Percentiles rank a stretch among this genome's conserved stretches.
Conservation (phyloP, 805 yeast species). For the Vanderwaltozyma tropicalis region DNA sequence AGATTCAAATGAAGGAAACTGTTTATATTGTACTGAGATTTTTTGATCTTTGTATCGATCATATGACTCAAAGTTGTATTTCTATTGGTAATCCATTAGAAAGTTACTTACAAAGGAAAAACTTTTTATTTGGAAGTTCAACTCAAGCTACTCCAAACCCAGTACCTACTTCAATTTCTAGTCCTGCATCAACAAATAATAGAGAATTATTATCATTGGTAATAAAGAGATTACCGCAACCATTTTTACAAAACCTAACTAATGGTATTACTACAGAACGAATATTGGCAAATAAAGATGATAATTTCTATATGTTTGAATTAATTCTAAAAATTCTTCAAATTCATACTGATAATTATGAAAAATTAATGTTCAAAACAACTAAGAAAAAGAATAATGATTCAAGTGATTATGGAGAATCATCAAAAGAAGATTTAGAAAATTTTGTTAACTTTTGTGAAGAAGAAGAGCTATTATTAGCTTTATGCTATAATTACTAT, state of each 20-base stretch:
- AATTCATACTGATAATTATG: constrained; percentile 9
- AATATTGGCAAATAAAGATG: constrained; percentile 9
- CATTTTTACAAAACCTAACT: constrained; percentile 14
- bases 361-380: constrained; percentile 10
- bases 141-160: background rate
- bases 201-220: constrained; percentile 9
- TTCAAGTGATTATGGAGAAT: background rate
- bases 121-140: background rate
- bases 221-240: constrained; percentile 18
- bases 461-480: constrained; percentile 16
- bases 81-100: constrained; percentile 22
- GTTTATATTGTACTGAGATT: constrained; percentile 22
- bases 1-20: constrained; percentile 20
- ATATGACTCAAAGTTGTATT: constrained; percentile 13
- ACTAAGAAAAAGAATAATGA: background rate
- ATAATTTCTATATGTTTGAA: constrained; percentile 17
- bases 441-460: constrained; percentile 12
- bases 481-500: constrained; percentile 17
- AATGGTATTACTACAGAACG: constrained; percentile 8
- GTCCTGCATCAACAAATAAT: constrained; percentile 2
- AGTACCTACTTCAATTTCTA: constrained; percentile 12
- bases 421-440: constrained; percentile 4
- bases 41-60: constrained; percentile 21
- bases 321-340: constrained; percentile 14
- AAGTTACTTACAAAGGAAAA: constrained; percentile 11